Base-by-base conservation (phyloP, 352 stramenopile genomes). In the Pythium utonaiense region DNA sequence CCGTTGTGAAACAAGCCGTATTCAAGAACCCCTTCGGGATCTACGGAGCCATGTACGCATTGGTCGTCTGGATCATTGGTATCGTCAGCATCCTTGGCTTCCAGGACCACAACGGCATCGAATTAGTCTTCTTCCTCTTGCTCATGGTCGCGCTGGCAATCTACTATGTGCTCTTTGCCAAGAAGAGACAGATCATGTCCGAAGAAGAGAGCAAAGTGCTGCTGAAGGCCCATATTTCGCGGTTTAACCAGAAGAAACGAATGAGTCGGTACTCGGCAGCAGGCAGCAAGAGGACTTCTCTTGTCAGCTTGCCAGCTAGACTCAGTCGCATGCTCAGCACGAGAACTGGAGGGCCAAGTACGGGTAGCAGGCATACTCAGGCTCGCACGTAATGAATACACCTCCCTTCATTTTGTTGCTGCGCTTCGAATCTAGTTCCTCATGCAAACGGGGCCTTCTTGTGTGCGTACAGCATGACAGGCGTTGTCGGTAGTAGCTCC, bases 1-100 rank as follows among this genome's bases (percentile, higher is more conserved):
- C 19, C 0, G 44, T 53, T 24, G 13, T 60, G 3, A 49, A 53
- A 38, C 19, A 50, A n/a, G 24, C 31, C 33, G 22, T 22, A 13
- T 70, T 70, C 28, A 33, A 34, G 0, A 73, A 57, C 34, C 66
- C 66, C 0, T 21, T 73, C 7, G 66, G 55, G 0, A 67, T 62
- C 22, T 7, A n/a, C 42, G 66, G 66, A 7, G 66, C 53, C 3
- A n/a, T 62, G 6, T 66, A 64, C 34, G 19, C 62, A 13, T 48
- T 63, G 24, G 21, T 51, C 9, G 49, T 73, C 3, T 73, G 66
- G 66, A 36, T 60, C 21, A 17, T 67, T 3, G 47, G 36, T 7
- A 56, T 64, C 40, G 25, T 69, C 13, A 17, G 42, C 3, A 51
- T 68, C n/a, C 10, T 57, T 3, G 25, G 49, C 13, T 71, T 64